A percentile compares a stretch with the other conserved stretches of the same genome.
Conservation (phyloP, 192 early-diverging fungal genomes). For the Helicostylum pulchrum region DNA sequence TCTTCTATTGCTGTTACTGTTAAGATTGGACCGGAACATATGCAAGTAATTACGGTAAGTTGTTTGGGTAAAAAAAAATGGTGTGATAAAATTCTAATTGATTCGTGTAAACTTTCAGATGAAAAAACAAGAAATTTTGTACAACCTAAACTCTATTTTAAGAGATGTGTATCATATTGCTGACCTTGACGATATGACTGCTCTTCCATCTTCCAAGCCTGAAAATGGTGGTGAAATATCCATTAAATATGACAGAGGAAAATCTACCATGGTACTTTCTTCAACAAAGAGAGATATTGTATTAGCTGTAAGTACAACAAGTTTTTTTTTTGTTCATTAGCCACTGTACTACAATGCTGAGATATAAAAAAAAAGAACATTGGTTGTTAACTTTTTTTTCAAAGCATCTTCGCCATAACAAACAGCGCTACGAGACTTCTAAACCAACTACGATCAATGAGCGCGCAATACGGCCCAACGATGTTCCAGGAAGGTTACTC, state of each 20-base stretch:
- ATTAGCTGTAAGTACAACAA: slow-evolving; percentile 29
- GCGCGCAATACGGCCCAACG: slow-evolving; percentile 72
- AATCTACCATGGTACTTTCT: slow-evolving; percentile 59
- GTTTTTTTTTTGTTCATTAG: no score
- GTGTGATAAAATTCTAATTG: neutral
- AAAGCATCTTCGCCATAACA: slow-evolving; percentile 66
- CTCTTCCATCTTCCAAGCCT: neutral
- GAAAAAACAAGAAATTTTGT: slow-evolving; percentile 65
- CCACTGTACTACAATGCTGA: no score
- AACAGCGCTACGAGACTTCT: slow-evolving; percentile 61
- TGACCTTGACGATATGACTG: slow-evolving; percentile 33
- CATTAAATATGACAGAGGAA: slow-evolving; percentile 65
- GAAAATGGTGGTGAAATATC: slow-evolving; percentile 50
- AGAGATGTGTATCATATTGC: slow-evolving; percentile 85
- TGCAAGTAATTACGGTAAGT: slow-evolving; percentile 70
- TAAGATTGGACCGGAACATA: slow-evolving; percentile 72
- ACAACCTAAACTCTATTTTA: slow-evolving; percentile 64
- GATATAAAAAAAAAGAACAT: neutral
- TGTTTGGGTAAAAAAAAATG: no score
- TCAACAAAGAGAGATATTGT: slow-evolving; percentile 68
- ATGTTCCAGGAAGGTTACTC: slow-evolving; percentile 87
- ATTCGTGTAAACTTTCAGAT: neutral
- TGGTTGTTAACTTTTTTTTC: slow-evolving; percentile 20
- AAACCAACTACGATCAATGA: slow-evolving; percentile 59
- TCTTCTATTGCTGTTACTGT: slow-evolving; percentile 68